Conservation (phyloP, 2,329 filamentous ascomycete genomes). For the Penicillium decumbens region DNA sequence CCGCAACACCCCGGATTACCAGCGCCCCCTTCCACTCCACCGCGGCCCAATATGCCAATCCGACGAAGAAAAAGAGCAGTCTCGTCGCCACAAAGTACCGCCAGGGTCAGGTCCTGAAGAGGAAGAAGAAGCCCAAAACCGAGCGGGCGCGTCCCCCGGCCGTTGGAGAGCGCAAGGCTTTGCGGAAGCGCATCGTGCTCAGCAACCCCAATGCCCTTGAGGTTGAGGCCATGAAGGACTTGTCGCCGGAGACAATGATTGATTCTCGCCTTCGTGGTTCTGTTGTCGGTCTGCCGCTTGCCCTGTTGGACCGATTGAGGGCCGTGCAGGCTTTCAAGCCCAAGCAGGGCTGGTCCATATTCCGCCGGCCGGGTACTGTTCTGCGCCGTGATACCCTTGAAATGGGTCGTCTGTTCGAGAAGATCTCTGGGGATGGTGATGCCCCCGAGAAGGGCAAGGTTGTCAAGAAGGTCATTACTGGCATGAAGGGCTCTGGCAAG, state of each 20-base stretch:
- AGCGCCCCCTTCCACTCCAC: conserved; percentile 44
- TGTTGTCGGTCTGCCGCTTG: conserved; percentile 64
- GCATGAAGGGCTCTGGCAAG: conserved; percentile 74
- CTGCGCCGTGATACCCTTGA: conserved; percentile 73
- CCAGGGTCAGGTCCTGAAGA: conserved; percentile 43
- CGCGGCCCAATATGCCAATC: conserved; percentile 34
- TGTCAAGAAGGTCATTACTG: conserved; percentile 62
- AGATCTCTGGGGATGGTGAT: conserved; percentile 44
- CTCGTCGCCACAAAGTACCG: conserved; percentile 35
- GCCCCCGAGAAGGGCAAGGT: conserved; percentile 33
- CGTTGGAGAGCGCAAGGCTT: conserved; percentile 77
- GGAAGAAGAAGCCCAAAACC: conserved; percentile 37
- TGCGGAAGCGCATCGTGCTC: conserved; percentile 82
- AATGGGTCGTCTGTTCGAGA: conserved; percentile 60
- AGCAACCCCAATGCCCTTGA: conserved; percentile 90
- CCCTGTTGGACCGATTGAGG: conserved; percentile 72
- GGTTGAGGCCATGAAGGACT: conserved; percentile 62
- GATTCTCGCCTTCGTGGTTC: conserved; percentile 56
- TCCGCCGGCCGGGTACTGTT: conserved; percentile 73
- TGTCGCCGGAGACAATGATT: conserved; percentile 55
- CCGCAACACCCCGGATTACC: conserved; percentile 45
- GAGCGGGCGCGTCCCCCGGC: conserved; percentile 55
- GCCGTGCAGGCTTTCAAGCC: conserved; percentile 86
- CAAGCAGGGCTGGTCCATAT: conserved; percentile 82
- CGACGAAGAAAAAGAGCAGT: conserved; percentile 49